Evolutionary conservation across 2,329 filamentous ascomycete genomes (phyloP), one percentile per base, ranked within the genome.

Genomic region (Claviceps humidiphila): DNA sequence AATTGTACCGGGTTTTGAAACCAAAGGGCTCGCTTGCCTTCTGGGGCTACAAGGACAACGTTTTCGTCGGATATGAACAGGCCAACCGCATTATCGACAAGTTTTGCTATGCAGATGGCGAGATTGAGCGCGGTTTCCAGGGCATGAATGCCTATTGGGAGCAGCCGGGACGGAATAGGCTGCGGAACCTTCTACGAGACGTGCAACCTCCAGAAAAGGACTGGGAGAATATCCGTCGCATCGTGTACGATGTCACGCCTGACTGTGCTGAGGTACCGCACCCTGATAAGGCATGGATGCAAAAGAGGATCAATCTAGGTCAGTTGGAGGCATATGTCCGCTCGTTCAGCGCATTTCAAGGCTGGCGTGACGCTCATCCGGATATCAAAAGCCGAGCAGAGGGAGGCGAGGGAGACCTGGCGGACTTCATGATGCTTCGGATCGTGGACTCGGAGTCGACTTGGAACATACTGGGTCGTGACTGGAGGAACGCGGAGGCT

Each of bases 1-100:
- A 78, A 59, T 61, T 84, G 53, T 67, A 66, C 9, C 71, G 78
- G 13, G 73, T 80, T 7, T 65, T 83, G 42, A 70, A 74, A 48
- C 62, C 64, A 2, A 76, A 76, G 14, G 81, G 80, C 16, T 78
- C 77, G 0, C 58, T 85, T n/a, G 80, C 80, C 0, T 80, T 82
- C 61, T 84, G 76, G 77, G 80, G 80, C 2, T 85, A 85, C 64
- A 80, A 78, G 59, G 81, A 85, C 64, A 80, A 77, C 59, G 69
- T 80, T 38, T 72, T 85, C 50, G 64, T 80, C 16, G 74, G 76
- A 22, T 72, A 72, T 56, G 72, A 75, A 6, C 59, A 60, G 38
- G 77, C 78, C 16, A 80, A 75, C 24, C 61, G 62, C 45, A 69
- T 84, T 24, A 70, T 83, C 60, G 68, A 78, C 59, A 64, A 67